Evolutionary conservation across 208 protist genomes (phyloP).

Genomic region (Leishmania tropica): DNA sequence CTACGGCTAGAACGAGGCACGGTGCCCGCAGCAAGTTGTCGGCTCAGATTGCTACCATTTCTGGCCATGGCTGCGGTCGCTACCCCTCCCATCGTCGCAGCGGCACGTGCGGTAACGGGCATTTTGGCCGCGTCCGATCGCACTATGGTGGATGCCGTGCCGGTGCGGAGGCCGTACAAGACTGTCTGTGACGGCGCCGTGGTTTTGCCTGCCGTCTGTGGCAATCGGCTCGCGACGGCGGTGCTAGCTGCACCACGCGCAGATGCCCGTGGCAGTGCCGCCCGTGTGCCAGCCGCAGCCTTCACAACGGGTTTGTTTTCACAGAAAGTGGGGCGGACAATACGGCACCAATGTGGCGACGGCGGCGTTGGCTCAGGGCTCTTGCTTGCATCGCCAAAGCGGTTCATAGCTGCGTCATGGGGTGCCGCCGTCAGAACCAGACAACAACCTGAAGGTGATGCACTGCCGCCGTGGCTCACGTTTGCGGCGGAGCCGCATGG

Average conservation of each 20-base stretch:
- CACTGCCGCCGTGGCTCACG: background rate
- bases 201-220: background rate
- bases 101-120: background rate
- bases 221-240: background rate
- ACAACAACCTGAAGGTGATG: background rate
- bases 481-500: background rate
- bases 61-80: background rate
- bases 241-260: background rate
- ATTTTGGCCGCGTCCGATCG: background rate
- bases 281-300: too few relatives aligned
- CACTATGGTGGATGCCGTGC: background rate
- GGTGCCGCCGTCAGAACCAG: background rate
- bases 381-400: constrained; percentile 4
- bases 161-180: background rate
- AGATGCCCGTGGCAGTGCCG: background rate
- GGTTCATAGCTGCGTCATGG: background rate
- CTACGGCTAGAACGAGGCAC: background rate
- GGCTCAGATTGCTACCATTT: background rate
- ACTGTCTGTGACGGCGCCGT: background rate
- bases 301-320: background rate
- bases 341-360: constrained; percentile 6
- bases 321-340: background rate
- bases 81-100: background rate
- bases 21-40: background rate
- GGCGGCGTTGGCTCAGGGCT: constrained; percentile 30